Base-by-base conservation (phyloP, 495 filamentous ascomycete species). In the Neurospora sp. region DNA sequence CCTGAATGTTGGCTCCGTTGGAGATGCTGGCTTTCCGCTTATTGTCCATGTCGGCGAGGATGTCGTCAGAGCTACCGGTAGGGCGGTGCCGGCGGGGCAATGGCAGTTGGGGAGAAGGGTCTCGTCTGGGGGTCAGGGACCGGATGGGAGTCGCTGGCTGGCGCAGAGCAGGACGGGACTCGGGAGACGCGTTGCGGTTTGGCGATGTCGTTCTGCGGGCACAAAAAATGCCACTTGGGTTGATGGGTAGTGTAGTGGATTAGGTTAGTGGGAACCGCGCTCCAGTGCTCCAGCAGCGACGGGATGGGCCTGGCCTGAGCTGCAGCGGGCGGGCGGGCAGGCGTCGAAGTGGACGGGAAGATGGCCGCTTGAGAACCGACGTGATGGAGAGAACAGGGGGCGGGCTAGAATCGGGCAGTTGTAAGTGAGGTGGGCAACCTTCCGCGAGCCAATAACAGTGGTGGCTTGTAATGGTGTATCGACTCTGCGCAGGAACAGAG, bases 1-100 rank as follows among this genome's bases (percentile, higher is more conserved):
- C 84, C 35, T 81, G 81, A 40, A 71, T 73, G 65, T 76, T 79
- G 42, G 78, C 74, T 65, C 79, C 80, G 68, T 79, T 78, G 18
- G 83, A 78, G 73, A 82, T 80, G 71, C 78, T 80, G 35, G 86
- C 86, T 79, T 91, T 92, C 70, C 91, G 88, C 85, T 93, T 94
- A 73, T 86, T 86, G 72, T 89, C 90, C 90, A 92, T 92, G 59
- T 75, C 71, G 70, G 78, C 68, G 48, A 38, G 38, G 48, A 70
- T 37, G 69, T 42, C 38, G 31, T n/a, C 14, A n/a, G n/a, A 40
- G 41, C 59, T 69, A 18, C 53, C 70, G 48, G 41, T 14, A 53
- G 69, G 65, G 69, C 69, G 48, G 39, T 75, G 73, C 68, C 71
- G 71, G 72, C 68, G 70, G 68, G 39, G 69, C 73, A 76, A 76